Evolutionary conservation across 2,329 filamentous ascomycete genomes (phyloP), one percentile per base, ranked within the genome.

Genomic region (Taxawa tesnikishii): DNA sequence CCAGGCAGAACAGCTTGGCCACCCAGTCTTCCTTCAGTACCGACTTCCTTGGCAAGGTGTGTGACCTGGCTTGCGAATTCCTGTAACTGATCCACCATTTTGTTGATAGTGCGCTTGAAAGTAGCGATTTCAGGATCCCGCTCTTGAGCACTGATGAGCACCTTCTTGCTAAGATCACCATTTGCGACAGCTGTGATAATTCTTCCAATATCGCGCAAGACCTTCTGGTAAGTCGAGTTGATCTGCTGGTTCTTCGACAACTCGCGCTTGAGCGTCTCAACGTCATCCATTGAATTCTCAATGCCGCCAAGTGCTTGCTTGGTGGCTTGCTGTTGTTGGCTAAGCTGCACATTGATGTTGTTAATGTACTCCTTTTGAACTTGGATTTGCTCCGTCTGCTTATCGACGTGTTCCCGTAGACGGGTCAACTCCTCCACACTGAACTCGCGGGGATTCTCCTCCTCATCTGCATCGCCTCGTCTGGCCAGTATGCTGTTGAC

Each of bases 71-170:
- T 92, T 43, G 88, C 88, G 58, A 96, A 96, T 38, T 92, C 83
- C 54, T 94, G 87, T 38, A 96, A 70, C 58, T 94, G 88, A 53
- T 96, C 88, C 75, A 96, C 93, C 88, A 96, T 96, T 44, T 83
- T 92, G 56, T 96, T 96, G 63, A 96, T 96, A 40, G 88, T 94
- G 48, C 84, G 79, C 63, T 96, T 96, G 67, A 96, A 96, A 7
- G 84, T 87, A 16, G 85, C 90, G 50, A 96, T 96, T 67, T 96
- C 88, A 16, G 87, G 85, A 67, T 96, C 88, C 79, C 94, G 90
- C 63, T 96, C 88, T 44, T 92, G 79, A 4, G 83, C 82, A 54
- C 94, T 90, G 56, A 96, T 92, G 49, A 88, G 75, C 41, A 94
- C 88, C 62, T 94, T 93, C 68, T 94, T 94, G 56, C 85, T 94